Conservation (phyloP, 2,329 filamentous ascomycete species). For the Xylariaceae sp. region DNA sequence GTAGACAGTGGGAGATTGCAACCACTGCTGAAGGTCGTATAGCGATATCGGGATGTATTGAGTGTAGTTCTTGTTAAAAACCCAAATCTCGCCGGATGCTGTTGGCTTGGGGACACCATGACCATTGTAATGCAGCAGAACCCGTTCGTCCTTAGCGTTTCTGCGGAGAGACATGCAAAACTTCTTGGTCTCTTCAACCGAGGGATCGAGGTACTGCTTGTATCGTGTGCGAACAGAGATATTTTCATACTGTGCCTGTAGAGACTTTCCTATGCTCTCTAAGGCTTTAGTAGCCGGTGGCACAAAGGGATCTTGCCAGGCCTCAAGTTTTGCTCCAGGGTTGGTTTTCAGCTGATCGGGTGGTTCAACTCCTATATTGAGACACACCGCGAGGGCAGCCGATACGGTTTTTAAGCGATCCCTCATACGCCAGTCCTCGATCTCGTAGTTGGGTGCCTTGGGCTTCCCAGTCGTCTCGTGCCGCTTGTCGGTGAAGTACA, state of each 20-base stretch:
- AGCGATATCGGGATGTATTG: conserved; percentile 98
- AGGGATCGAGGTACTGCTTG: conserved; percentile 95
- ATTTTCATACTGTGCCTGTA: conserved; percentile 97
- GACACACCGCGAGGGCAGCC: conserved; percentile 88
- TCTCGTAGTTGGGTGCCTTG: conserved; percentile 67
- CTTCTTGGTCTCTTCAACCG: conserved; percentile 95
- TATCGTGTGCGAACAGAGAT: conserved; percentile 95
- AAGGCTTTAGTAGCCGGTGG: conserved; percentile 83
- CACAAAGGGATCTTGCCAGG: conserved; percentile 91
- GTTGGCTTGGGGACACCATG: conserved; percentile 97
- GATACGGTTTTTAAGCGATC: conserved; percentile 97
- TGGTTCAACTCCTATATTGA: conserved; percentile 97
- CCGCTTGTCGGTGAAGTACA: conserved; percentile 99
- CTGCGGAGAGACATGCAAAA: conserved; percentile 89
- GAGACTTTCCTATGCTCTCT: conserved; percentile 91
- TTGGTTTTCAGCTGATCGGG: conserved; percentile 96
- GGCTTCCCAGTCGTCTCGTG: conserved; percentile 94
- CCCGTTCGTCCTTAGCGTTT: conserved; percentile 94
- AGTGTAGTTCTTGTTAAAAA: conserved; percentile 98
- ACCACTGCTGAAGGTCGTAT: conserved; percentile 94
- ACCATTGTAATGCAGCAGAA: conserved; percentile 98
- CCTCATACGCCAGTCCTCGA: conserved; percentile 97
- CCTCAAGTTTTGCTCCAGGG: conserved; percentile 91
- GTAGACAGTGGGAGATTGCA: conserved; percentile 93
- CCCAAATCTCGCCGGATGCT: conserved; percentile 96